Conservation (phyloP, 2,329 filamentous ascomycete genomes). For the Teratosphaeria epicoccoides region DNA sequence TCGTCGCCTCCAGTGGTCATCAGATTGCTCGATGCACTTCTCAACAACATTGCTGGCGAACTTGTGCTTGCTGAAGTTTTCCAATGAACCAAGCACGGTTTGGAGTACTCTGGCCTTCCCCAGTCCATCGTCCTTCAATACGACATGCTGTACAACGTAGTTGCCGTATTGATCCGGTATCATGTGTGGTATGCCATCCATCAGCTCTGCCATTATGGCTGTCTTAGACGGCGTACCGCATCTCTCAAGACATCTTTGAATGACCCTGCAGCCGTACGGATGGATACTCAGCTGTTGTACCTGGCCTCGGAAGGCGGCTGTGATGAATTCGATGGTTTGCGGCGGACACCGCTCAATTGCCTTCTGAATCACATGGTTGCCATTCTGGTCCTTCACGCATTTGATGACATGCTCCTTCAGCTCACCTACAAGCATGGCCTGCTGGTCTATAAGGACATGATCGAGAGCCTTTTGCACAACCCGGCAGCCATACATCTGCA, state of each 20-base stretch:
- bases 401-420: constrained; percentile 64
- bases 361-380: constrained; percentile 95
- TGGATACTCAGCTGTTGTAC: constrained; percentile 66
- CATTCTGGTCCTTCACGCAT: constrained; percentile 78
- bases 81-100: constrained; percentile 59
- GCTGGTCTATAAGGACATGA: constrained; percentile 83
- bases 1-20: constrained; percentile 54
- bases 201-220: constrained; percentile 64
- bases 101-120: constrained; percentile 64
- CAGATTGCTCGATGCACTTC: constrained; percentile 69
- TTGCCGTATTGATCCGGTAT: constrained; percentile 88
- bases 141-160: constrained; percentile 90
- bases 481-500: constrained; percentile 85
- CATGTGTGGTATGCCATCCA: constrained; percentile 58
- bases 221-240: constrained; percentile 58
- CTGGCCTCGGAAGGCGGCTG: constrained; percentile 66
- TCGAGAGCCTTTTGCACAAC: constrained; percentile 95
- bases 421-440: constrained; percentile 72
- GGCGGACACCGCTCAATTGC: constrained; percentile 72
- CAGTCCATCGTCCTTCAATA: constrained; percentile 62
- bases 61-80: constrained; percentile 82
- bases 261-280: constrained; percentile 79
- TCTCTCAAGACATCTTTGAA: constrained; percentile 82
- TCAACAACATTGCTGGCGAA: constrained; percentile 96
- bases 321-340: constrained; percentile 73